Percentiles rank a stretch among this genome's conserved stretches.
Evolutionary conservation across 2,329 filamentous ascomycete genomes (phyloP).

Genomic region (Camillea tinctor): DNA sequence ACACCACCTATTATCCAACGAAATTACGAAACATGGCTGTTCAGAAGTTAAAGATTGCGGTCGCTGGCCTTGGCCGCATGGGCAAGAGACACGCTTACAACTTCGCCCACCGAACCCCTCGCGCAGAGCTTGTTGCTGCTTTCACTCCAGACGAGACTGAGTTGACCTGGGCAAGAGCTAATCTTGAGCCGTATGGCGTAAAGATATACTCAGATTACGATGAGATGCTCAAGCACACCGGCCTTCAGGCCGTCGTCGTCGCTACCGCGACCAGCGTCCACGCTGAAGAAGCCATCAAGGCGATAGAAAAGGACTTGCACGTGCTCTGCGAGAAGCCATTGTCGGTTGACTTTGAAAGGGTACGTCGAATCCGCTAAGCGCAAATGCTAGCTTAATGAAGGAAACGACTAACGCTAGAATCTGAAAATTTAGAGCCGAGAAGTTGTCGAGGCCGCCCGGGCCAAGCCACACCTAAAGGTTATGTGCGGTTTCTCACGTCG

Average conservation of each 20-base stretch:
- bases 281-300: conserved; percentile 55
- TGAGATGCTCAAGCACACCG: conserved; percentile 42
- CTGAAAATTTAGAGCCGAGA: conserved; percentile 49
- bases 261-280: conserved; percentile 50
- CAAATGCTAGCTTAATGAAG: background rate
- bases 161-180: conserved; percentile 41
- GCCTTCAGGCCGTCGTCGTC: conserved; percentile 43
- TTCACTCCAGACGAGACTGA: conserved; percentile 46
- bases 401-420: background rate
- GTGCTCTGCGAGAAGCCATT: conserved; percentile 61
- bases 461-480: conserved; percentile 60
- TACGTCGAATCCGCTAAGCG: conserved; percentile 34
- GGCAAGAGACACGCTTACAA: conserved; percentile 38
- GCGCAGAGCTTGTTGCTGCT: conserved; percentile 44
- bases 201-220: conserved; percentile 44
- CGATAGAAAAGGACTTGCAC: conserved; percentile 53
- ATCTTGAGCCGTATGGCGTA: conserved; percentile 36
- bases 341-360: conserved; percentile 57
- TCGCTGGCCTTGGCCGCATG: conserved; percentile 42
- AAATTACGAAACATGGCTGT: background rate
- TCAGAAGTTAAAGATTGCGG: background rate
- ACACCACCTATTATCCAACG: too few species aligned
- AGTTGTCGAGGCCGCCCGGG: conserved; percentile 56
- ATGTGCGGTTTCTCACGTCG: conserved; percentile 66
- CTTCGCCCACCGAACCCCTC: conserved; percentile 31